Evolutionary conservation across 2,329 filamentous ascomycete species (phyloP), one percentile per base, ranked within the genome.

Genomic region (Mycosphaerelloides madeirae): DNA sequence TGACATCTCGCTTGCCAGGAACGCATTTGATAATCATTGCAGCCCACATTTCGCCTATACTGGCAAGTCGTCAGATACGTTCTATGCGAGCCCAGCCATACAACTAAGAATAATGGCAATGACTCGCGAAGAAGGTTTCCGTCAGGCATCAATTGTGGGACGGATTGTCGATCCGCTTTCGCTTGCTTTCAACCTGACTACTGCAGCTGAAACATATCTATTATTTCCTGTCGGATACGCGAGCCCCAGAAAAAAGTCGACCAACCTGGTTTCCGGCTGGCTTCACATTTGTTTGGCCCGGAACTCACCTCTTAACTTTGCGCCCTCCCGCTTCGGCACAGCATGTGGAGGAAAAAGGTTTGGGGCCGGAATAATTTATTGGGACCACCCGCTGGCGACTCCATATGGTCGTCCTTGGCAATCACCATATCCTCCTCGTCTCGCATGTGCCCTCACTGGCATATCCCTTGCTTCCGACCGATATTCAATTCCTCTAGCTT

Each of bases 211-310:
- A 35, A 35, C 33, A 18, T 15, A 19, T 16, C 13, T 32, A 6
- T 18, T 14, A n/a, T n/a, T 35, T 6, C 6, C 22, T 37, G 38
- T 9, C 14, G n/a, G 31, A 29, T 36, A 29, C 32, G 41, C 20
- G 9, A 37, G 25, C 32, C 41, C 22, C 33, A 28, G 39, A 35
- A 18, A 41, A 35, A 16, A n/a, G 34, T 16, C 19, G 12, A 22
- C 22, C 34, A 38, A 31, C 31, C 25, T 31, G 22, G 41, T 43
- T 38, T 43, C 41, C 29, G 19, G 32, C 41, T 43, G 32, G n/a
- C 14, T 37, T 22, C 31, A 16, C 38, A 18, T 9, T 25, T 25
- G 5, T 9, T 25, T n/a, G n/a, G n/a, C n/a, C n/a, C n/a, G n/a
- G n/a, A n/a, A n/a, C n/a, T n/a, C n/a, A n/a, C n/a, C n/a, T n/a